These are phyloP conservation scores for Botryotinia convoluta DNA, from an alignment of 2,329 filamentous ascomycete genomes.

Conservation along the genomic window DNA sequence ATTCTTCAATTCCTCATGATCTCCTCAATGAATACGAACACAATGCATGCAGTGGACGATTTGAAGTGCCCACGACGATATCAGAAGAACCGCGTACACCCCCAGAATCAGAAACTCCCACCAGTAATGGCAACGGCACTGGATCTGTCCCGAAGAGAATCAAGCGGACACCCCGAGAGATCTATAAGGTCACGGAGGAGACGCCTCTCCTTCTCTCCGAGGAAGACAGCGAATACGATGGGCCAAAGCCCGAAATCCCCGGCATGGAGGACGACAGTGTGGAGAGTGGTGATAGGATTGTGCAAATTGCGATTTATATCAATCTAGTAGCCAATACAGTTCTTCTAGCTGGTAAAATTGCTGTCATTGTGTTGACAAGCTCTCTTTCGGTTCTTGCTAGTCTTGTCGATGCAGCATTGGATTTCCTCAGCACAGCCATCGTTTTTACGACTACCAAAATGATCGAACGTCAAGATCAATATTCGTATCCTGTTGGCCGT, in stretches of 20 bases:
- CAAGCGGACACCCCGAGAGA: slow-evolving; percentile 78
- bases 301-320: slow-evolving; percentile 81
- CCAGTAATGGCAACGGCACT: slow-evolving; percentile 35
- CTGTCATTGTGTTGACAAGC: slow-evolving; percentile 53
- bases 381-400: slow-evolving; percentile 62
- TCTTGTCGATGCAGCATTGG: slow-evolving; percentile 59
- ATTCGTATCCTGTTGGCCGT: slow-evolving; percentile 54
- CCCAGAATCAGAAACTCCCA: slow-evolving; percentile 23
- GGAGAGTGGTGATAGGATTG: slow-evolving; percentile 70
- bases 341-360: slow-evolving; percentile 53
- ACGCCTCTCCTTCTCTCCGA: slow-evolving; percentile 54
- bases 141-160: slow-evolving; percentile 50
- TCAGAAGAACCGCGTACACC: slow-evolving; percentile 58
- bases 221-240: slow-evolving; percentile 46
- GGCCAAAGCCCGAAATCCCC: slow-evolving; percentile 58
- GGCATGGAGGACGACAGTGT: slow-evolving; percentile 71
- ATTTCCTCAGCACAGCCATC: slow-evolving; percentile 57
- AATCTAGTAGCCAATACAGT: slow-evolving; percentile 60
- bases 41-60: slow-evolving; percentile 39
- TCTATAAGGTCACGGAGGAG: slow-evolving; percentile 72
- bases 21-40: slow-evolving; percentile 86
- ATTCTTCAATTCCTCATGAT: slow-evolving; percentile 88
- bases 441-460: slow-evolving; percentile 59
- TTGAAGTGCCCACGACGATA: slow-evolving; percentile 71
- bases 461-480: slow-evolving; percentile 47